These are phyloP conservation scores for Quercus lobata DNA, from an alignment of 331 rosid genomes.

Conservation along the genomic window DNA sequence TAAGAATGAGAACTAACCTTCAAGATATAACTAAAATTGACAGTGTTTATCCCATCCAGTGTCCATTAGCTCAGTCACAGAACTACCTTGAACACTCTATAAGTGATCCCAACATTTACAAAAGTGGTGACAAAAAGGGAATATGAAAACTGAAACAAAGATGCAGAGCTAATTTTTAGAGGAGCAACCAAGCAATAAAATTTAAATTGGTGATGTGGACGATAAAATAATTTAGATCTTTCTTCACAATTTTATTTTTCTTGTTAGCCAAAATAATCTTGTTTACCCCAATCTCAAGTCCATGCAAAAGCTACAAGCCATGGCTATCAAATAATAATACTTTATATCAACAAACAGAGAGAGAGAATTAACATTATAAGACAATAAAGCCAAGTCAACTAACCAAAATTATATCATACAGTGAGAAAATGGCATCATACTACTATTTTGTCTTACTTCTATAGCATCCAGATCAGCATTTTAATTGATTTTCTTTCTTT, in stretches of 20 bases:
- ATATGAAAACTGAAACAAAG: neutral
- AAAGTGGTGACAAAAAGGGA: neutral
- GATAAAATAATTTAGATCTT: neutral
- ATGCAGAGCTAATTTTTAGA: neutral
- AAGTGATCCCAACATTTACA: neutral
- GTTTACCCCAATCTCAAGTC: neutral
- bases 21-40: neutral
- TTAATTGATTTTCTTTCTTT: too few species aligned
- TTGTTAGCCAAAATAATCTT: neutral
- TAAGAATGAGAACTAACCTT: neutral
- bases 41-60: neutral
- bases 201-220: neutral
- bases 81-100: neutral
- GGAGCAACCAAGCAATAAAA: neutral
- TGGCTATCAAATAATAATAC: neutral
- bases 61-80: neutral
- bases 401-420: neutral
- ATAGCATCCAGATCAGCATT: too few species aligned
- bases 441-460: too few species aligned
- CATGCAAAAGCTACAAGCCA: neutral
- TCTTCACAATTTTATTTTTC: neutral
- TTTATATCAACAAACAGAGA: neutral
- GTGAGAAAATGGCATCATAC: neutral
- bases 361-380: neutral
- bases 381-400: neutral